Percentiles rank a stretch among this genome's conserved stretches.
These are phyloP conservation scores for Microcyclosporella mali DNA, from an alignment of 2,329 filamentous ascomycete species.

Conservation along the genomic window DNA sequence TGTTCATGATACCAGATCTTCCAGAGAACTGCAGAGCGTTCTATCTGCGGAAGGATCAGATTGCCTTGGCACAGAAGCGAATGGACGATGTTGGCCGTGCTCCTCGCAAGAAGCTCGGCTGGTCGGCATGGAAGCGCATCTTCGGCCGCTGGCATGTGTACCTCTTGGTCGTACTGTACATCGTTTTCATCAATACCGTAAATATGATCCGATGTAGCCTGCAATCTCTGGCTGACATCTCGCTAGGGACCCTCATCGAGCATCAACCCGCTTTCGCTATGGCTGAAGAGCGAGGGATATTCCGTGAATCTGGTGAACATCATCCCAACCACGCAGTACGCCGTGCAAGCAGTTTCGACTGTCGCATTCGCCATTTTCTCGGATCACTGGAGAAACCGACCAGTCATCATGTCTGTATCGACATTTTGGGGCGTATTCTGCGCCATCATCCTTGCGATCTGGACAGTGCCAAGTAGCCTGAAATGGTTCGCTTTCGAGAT, in stretches of 20 bases:
- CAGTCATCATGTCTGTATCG: conserved; percentile 18
- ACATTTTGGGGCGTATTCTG: conserved; percentile 20
- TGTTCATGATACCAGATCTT: conserved; percentile 45
- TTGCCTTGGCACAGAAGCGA: conserved; percentile 42
- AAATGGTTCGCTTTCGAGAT: conserved; percentile 33
- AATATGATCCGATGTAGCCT: conserved; percentile 16
- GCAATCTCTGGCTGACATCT: background rate
- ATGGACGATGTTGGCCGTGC: conserved; percentile 35
- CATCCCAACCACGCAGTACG: conserved; percentile 46
- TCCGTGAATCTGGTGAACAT: conserved; percentile 51
- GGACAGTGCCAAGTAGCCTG: conserved; percentile 27
- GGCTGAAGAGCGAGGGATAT: conserved; percentile 39
- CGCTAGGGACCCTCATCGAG: conserved; percentile 16
- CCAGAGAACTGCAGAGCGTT: conserved; percentile 47
- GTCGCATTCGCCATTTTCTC: conserved; percentile 49
- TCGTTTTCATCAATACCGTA: conserved; percentile 58
- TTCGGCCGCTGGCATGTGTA: conserved; percentile 62
- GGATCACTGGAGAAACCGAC: conserved; percentile 18
- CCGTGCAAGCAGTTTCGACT: conserved; percentile 53
- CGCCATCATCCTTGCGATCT: conserved; percentile 28
- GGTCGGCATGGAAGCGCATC: conserved; percentile 46
- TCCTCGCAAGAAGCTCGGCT: conserved; percentile 22
- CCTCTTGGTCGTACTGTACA: conserved; percentile 51
- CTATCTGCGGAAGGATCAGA: conserved; percentile 41
- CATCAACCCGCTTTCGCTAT: conserved; percentile 21